Evolutionary conservation across 495 filamentous ascomycete genomes (phyloP), one percentile per base, ranked within the genome.

Genomic region (Annulohypoxylon moriforme): DNA sequence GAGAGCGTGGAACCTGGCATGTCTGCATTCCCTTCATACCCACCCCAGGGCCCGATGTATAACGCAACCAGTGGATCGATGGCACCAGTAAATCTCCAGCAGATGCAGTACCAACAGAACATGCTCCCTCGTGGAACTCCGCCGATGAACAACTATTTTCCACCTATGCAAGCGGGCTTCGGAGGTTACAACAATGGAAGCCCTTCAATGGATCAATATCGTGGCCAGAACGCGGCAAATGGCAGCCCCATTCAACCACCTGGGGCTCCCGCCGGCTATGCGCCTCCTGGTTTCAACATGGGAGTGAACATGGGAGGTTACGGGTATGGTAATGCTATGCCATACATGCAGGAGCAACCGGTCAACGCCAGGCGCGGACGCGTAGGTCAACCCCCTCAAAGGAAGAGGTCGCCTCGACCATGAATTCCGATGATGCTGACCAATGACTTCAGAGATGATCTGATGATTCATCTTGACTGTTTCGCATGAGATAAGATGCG

Each of bases 51-150:
- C 5, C 76, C 81, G 14, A 85, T 90, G 78, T 90, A 82, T 76
- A 83, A 80, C 31, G 77, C 82, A n/a, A 60, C 78, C 56, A 81
- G 79, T 64, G 77, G 84, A 67, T 81, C 82, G 36, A 80, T 87
- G 66, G 76, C 79, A 18, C 85, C 88, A 6, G 64, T 72, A 18
- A 83, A 80, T 38, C 75, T 86, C 1, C 83, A 85, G 71, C 85
- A 87, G 68, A 68, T 88, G 44, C 88, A 89, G 75, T 89, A 87
- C 69, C 87, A 89, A 76, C 88, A 89, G 71, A 80, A 75, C 60
- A 79, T 89, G 74, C 82, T 89, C 62, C 80, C 85, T 4, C 85
- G 86, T 24, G 81, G 81, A 16, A 77, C 78, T 7, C 83, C 85
- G 16, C 82, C 84, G 16, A 82, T 86, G 78, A 84, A 80, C 73